A percentile compares a stretch with the other conserved stretches of the same genome.
Conservation (phyloP, 2,329 filamentous ascomycete genomes). For the Beauveria varroae region DNA sequence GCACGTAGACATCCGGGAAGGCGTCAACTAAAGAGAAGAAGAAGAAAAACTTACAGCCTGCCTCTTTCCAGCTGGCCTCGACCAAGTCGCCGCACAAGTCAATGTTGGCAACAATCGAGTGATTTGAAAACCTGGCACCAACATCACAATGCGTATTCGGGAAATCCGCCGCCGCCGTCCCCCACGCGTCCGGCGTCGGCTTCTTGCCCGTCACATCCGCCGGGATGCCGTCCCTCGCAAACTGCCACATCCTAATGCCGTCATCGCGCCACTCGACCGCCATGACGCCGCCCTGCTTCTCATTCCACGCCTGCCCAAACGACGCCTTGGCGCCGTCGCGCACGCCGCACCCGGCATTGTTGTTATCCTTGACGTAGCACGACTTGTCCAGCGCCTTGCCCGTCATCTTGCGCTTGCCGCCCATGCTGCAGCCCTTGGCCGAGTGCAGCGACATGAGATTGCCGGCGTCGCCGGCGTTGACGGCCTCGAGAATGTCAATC, state of each 20-base stretch:
- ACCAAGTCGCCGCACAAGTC: constrained; percentile 54
- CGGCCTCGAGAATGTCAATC: constrained; percentile 55
- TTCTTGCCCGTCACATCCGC: constrained; percentile 39
- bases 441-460: constrained; percentile 57
- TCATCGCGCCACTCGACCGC: constrained; percentile 53
- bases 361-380: constrained; percentile 44
- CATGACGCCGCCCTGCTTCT: constrained; percentile 48
- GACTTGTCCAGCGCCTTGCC: constrained; percentile 34
- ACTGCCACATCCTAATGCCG: constrained; percentile 59
- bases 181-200: constrained; percentile 57
- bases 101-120: constrained; percentile 60
- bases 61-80: constrained; percentile 36
- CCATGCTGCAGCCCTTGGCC: constrained; percentile 41
- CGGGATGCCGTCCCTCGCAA: constrained; percentile 40
- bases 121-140: constrained; percentile 51
- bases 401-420: constrained; percentile 45
- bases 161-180: constrained; percentile 55
- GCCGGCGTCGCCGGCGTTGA: constrained; percentile 45
- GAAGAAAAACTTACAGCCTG: constrained; percentile 31
- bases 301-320: constrained; percentile 47
- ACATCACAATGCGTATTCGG: constrained; percentile 56
- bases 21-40: neutral
- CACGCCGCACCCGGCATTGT: constrained; percentile 53
- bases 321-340: constrained; percentile 28
- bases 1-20: no score